phyloP scores from a whole-genome alignment of 305 asterid genomes.

The Rubia tinctorum region DNA sequence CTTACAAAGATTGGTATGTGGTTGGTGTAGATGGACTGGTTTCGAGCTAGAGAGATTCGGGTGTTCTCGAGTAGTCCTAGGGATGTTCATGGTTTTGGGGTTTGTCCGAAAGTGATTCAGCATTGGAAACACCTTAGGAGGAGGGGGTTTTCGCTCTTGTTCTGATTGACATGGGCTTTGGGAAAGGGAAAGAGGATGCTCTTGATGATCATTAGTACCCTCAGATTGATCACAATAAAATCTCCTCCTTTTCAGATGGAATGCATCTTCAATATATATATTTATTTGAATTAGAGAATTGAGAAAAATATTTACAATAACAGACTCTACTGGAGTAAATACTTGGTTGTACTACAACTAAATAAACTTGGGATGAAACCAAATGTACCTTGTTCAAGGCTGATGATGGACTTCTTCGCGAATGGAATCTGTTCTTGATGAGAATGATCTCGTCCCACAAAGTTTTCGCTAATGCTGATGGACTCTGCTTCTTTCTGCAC shows the following conservation, averaged over 20 bases:
- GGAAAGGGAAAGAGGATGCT: constrained; percentile 51
- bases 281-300: not conserved
- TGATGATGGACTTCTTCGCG: not conserved
- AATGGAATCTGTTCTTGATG: constrained; percentile 10
- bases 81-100: constrained; percentile 18
- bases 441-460: not conserved
- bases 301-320: too few species aligned
- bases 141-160: constrained; percentile 31
- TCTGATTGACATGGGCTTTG: constrained; percentile 53
- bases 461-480: constrained; percentile 5
- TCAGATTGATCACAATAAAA: constrained; percentile 33
- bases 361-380: not conserved
- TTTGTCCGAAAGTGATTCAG: constrained; percentile 34
- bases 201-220: constrained; percentile 25
- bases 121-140: constrained; percentile 41
- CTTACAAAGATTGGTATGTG: constrained; percentile 23
- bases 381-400: constrained; percentile 7
- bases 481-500: constrained; percentile 12
- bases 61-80: constrained; percentile 35
- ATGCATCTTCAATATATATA: constrained; percentile 35
- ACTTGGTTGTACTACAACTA: not conserved
- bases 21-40: constrained; percentile 18
- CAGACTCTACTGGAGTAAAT: not conserved
- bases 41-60: constrained; percentile 18
- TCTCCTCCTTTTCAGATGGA: constrained; percentile 76